Conservation (phyloP, 75 land plant species). For the Cryptomeria japonica region DNA sequence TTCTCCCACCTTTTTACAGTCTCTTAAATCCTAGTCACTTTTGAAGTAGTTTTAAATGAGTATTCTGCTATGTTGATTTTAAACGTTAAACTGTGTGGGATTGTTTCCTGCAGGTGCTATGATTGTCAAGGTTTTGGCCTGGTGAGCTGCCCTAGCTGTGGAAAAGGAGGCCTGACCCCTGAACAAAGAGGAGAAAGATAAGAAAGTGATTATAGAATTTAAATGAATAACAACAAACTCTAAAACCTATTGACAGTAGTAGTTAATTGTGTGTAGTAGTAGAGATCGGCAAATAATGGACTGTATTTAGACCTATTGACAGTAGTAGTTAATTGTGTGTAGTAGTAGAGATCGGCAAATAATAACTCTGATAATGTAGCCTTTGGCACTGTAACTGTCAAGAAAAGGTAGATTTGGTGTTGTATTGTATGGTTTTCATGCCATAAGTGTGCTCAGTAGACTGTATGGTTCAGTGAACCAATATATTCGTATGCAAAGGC, state of each 20-base stretch:
- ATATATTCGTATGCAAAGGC: not conserved
- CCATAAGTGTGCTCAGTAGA: too few relatives aligned
- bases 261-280: not conserved
- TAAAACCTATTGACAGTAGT: not conserved
- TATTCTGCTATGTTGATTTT: not conserved
- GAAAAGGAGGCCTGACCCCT: constrained; percentile 87
- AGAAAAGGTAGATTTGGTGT: not conserved
- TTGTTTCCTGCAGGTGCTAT: constrained; percentile 52
- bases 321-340: not conserved
- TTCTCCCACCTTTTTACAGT: not conserved
- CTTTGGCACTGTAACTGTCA: not conserved
- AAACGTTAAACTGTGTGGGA: not conserved
- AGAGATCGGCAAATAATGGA: not conserved
- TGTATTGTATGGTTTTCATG: not conserved
- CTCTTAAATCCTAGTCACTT: not conserved
- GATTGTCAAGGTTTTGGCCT: constrained; percentile 94
- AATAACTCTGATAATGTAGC: not conserved
- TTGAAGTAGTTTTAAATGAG: not conserved
- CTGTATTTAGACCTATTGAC: not conserved
- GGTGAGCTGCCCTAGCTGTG: constrained; percentile 80
- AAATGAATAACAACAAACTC: not conserved
- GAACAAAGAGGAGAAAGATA: constrained; percentile 92
- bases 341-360: not conserved
- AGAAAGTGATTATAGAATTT: not conserved
- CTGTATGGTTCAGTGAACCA: not conserved